A percentile compares a stretch with the other conserved stretches of the same genome.
Conservation (phyloP, 768 basidiomycete species). For the Russula lepida region DNA sequence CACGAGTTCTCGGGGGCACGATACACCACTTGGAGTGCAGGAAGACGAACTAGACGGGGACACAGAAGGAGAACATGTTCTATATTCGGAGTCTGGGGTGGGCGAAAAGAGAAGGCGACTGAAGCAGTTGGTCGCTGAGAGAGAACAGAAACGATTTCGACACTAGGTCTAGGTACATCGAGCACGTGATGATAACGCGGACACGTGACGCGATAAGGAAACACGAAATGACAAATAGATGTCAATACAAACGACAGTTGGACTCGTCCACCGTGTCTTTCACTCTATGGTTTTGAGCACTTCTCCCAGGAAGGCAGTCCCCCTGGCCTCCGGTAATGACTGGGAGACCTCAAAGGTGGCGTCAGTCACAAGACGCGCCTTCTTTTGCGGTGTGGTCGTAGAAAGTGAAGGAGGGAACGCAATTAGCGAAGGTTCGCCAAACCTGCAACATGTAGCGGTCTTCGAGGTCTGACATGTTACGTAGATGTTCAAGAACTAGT, state of each 20-base stretch:
- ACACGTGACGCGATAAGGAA: slow-evolving; percentile 7
- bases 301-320: slow-evolving; percentile 67
- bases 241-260: slow-evolving; percentile 9
- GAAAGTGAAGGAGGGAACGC: slow-evolving; percentile 68
- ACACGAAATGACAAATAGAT: slow-evolving; percentile 11
- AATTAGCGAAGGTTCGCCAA: slow-evolving; percentile 52
- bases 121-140: not conserved
- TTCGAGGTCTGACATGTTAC: not conserved
- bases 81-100: slow-evolving; percentile 1
- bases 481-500: slow-evolving; percentile 35
- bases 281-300: slow-evolving; percentile 50
- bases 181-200: slow-evolving; percentile 17
- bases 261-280: not conserved
- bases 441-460: not conserved
- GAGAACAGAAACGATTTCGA: slow-evolving; percentile 1
- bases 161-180: not conserved
- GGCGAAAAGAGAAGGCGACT: slow-evolving; percentile 12
- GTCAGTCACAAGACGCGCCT: slow-evolving; percentile 65
- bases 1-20: not conserved
- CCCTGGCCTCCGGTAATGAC: slow-evolving; percentile 64
- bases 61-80: not conserved
- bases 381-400: slow-evolving; percentile 85
- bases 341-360: slow-evolving; percentile 34
- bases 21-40: not conserved
- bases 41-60: not conserved